Evolutionary conservation across 768 basidiomycete species (phyloP).

Genomic region (Cyclocybe aegerita): DNA sequence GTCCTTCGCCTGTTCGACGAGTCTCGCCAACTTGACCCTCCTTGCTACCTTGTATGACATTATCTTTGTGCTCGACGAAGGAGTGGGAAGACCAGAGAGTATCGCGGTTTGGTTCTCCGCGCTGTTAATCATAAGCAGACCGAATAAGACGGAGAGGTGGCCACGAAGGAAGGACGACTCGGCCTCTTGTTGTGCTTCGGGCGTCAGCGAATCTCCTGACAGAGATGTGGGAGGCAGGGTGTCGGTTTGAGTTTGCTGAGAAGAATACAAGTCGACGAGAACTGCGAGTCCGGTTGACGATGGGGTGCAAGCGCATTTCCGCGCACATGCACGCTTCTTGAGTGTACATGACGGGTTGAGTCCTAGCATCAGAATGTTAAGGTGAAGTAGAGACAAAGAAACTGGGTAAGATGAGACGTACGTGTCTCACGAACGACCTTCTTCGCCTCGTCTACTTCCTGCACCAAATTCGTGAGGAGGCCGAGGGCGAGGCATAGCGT

Average conservation of each 20-base stretch:
- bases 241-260: slow-evolving; percentile 28
- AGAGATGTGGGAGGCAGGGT: slow-evolving; percentile 14
- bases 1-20: slow-evolving; percentile 44
- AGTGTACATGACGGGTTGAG: slow-evolving; percentile 52
- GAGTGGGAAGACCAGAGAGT: slow-evolving; percentile 18
- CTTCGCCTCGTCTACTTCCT: slow-evolving; percentile 51
- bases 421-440: slow-evolving; percentile 45
- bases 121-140: slow-evolving; percentile 45
- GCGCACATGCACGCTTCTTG: slow-evolving; percentile 46
- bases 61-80: neutral
- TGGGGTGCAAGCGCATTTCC: slow-evolving; percentile 50
- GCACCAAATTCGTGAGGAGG: slow-evolving; percentile 74
- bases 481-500: slow-evolving; percentile 74
- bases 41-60: slow-evolving; percentile 6
- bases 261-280: slow-evolving; percentile 48
- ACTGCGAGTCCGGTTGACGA: slow-evolving; percentile 47
- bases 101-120: slow-evolving; percentile 34
- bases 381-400: neutral
- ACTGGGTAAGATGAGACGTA: slow-evolving; percentile 30
- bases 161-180: slow-evolving; percentile 62
- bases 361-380: slow-evolving; percentile 29
- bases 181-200: slow-evolving; percentile 25
- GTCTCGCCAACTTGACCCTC: slow-evolving; percentile 27
- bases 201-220: slow-evolving; percentile 6
- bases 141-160: slow-evolving; percentile 76